Base-by-base conservation (phyloP, 225 moss, liverwort and hornwort genomes). In the Climacium dendroides region DNA sequence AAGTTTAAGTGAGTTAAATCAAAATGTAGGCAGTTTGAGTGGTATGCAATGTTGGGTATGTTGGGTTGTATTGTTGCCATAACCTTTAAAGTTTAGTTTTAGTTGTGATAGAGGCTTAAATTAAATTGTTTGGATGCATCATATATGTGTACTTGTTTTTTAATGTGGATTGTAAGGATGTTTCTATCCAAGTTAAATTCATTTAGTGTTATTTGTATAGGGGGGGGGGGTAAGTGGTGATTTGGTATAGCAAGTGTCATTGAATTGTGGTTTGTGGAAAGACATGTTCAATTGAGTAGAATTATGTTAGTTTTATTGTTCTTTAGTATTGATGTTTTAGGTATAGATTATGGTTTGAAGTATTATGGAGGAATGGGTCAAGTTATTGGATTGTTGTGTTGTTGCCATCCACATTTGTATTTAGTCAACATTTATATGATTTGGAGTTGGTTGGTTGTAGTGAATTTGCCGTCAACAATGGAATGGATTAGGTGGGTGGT, bases 81-180 rank as follows among this genome's bases (percentile, higher is more conserved):
- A 69, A 69, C 4, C 14, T 8, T 69, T 23, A 1, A 69, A 69
- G 69, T 9, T 7, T 39, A 69, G 13, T 24, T 24, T 69, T 24
- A 14, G 8, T 39, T 24, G 7, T 24, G 8, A 69, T 39, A 23
- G 23, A 69, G 24, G 24, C 39, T 24, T 1, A 19, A 69, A n/a
- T n/a, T n/a, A n/a, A 69, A 69, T 70, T 25, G 25, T 70, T 2
- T 1, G 0, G 1, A 15, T 69, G 25, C 0, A 0, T 25, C 8
- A 25, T 41, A 9, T 9, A 70, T 41, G 14, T 41, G 9, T 13
- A 3, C 32, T n/a, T 12, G 2, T 25, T 41, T 37, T 69, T 69
- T 39, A 70, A 25, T 70, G 26, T 26, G 41, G 41, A 15, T 70
- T 9, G 3, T 41, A 15, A 41, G 9, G 70, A 70, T 70, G 26